Base-by-base conservation (phyloP, 202 grass and related monocot genomes). In the Elaeis oleifera region DNA sequence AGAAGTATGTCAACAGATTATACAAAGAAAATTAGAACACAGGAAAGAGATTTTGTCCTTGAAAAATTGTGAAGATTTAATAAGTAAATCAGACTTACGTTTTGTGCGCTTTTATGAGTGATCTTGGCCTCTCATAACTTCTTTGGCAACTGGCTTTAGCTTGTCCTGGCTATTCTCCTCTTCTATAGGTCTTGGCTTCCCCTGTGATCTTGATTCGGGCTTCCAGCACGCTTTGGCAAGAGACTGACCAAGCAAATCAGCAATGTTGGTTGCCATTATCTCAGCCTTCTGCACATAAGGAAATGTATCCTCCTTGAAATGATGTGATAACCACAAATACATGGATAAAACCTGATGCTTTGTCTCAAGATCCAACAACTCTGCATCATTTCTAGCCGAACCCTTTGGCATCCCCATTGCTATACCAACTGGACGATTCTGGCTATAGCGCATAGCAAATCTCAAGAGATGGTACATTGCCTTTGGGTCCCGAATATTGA, bases 401-500 rank as follows among this genome's bases (percentile, higher is more conserved):
- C 74, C 60, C 23, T 65, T 85, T 17, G 92, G 91, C 76, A 96
- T 71, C 72, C 92, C 92, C 87, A 96, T 88, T 13, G 92, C 84
- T 51, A 96, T 91, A 71, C 71, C 72, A 63, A 91, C 92, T 27
- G 78, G 84, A 9, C 74, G 79, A 56, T 79, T 85, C 62, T 91
- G 75, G 56, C 79, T 81, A 58, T 91, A 96, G 55, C 81, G 78
- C 50, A 73, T 81, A 18, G 91, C 87, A 77, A 91, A 96, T 63
- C 87, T 88, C 49, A 91, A 65, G 32, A 96, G 82, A 91, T 96
- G 91, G 74, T 86, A 74, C 92, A 96, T 91, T 60, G 92, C 87
- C 81, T 96, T 96, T 51, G 92, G 92, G 64, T 96, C 92, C 58
- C 92, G 86, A 81, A 81, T 81, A 79, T 96, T 96, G 54, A 90